Evolutionary conservation across 345 rosid species (phyloP).

Genomic region (Aquilaria sinensis): DNA sequence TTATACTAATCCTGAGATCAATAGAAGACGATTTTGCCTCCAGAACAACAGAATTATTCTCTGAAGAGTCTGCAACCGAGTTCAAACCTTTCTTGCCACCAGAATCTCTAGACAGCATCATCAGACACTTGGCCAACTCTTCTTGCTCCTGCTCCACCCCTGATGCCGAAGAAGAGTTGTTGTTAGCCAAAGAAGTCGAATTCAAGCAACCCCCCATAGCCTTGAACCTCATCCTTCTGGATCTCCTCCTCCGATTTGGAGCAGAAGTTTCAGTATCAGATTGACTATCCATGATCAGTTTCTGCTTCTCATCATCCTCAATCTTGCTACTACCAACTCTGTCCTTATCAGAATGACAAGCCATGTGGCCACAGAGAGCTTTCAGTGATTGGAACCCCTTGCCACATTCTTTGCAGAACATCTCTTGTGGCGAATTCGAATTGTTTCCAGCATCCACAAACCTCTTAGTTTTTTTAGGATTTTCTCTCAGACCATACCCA

Average conservation of each 20-base stretch:
- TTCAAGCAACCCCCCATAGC: constrained; percentile 22
- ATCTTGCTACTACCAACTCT: constrained; percentile 22
- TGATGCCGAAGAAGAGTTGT: constrained; percentile 47
- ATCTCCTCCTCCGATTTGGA: constrained; percentile 55
- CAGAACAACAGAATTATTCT: constrained; percentile 55
- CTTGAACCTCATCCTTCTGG: constrained; percentile 47
- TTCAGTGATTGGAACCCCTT: constrained; percentile 74
- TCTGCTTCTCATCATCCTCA: constrained; percentile 36
- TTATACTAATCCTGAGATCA: constrained; percentile 32
- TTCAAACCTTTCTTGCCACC: constrained; percentile 44
- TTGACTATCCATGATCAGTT: constrained; percentile 43
- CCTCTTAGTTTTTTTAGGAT: constrained; percentile 57
- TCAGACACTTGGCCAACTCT: constrained; percentile 69
- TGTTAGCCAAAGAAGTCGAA: constrained; percentile 31
- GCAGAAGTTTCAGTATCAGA: constrained; percentile 71
- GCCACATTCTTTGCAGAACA: constrained; percentile 75
- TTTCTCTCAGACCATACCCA: constrained; percentile 60
- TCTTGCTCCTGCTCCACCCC: constrained; percentile 75
- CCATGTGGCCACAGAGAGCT: constrained; percentile 96
- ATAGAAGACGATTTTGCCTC: constrained; percentile 61
- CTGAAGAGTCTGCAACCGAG: constrained; percentile 59
- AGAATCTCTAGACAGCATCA: constrained; percentile 83
- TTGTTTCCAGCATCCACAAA: constrained; percentile 40
- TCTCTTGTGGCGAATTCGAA: constrained; percentile 22
- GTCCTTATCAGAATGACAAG: constrained; percentile 70